phyloP scores from a whole-genome alignment of 169 alveolate species.

The Babesia divergens region DNA sequence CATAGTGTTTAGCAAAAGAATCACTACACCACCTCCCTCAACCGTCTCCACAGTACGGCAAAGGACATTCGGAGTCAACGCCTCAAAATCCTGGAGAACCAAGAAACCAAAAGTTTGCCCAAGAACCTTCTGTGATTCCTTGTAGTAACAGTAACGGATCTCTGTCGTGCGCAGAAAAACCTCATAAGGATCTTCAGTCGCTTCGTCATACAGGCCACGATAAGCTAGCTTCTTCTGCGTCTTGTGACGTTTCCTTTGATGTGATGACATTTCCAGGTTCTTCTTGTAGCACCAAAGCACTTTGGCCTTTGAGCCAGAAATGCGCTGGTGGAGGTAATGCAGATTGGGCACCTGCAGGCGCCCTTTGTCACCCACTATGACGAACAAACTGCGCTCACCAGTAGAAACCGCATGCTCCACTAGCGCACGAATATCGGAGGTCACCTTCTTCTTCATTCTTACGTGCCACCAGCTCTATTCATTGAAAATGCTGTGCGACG shows the following conservation, averaged over 20 bases:
- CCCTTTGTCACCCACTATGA: slow-evolving; percentile 96
- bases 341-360: slow-evolving; percentile 92
- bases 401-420: slow-evolving; percentile 88
- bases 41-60: slow-evolving; percentile 99
- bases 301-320: slow-evolving; percentile 80
- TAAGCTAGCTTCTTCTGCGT: slow-evolving; percentile 89
- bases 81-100: slow-evolving; percentile 97
- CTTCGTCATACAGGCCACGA: slow-evolving; percentile 90
- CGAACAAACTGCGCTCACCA: slow-evolving; percentile 91
- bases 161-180: slow-evolving; percentile 91
- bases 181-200: slow-evolving; percentile 96
- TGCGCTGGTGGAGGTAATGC: slow-evolving; percentile 76
- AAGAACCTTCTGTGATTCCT: slow-evolving; percentile 92
- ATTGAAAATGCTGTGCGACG: no score
- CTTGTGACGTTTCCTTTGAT: slow-evolving; percentile 92
- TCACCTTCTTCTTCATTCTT: slow-evolving; percentile 93
- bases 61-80: slow-evolving; percentile 98
- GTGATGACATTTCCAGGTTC: slow-evolving; percentile 95
- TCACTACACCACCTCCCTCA: slow-evolving; percentile 97
- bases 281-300: slow-evolving; percentile 99
- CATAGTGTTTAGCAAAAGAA: slow-evolving; percentile 87
- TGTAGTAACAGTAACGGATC: slow-evolving; percentile 95
- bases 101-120: slow-evolving; percentile 97
- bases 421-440: slow-evolving; percentile 87
- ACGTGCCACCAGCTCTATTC: neutral